Conservation (phyloP, 345 rosid genomes). For the Syzygium grande region DNA sequence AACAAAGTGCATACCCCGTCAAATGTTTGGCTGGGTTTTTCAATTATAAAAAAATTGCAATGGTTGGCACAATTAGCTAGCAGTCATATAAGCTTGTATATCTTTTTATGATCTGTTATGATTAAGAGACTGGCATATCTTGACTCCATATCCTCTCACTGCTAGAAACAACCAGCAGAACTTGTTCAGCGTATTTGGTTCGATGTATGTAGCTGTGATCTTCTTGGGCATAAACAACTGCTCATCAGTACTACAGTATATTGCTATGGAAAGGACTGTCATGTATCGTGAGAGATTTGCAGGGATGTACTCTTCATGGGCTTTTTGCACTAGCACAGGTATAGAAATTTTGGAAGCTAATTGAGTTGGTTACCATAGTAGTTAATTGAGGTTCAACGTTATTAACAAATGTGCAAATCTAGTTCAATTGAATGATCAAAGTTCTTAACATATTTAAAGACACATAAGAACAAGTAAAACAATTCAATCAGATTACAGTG, state of each 20-base stretch:
- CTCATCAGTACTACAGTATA: conserved; percentile 42
- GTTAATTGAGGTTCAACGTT: background rate
- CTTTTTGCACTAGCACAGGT: conserved; percentile 68
- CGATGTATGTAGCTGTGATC: conserved; percentile 30
- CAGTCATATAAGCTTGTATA: background rate
- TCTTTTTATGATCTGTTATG: background rate
- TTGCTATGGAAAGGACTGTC: conserved; percentile 50
- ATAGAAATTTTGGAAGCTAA: background rate
- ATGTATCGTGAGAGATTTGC: conserved; percentile 76
- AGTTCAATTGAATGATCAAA: background rate
- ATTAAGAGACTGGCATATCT: background rate
- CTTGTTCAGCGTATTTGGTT: conserved; percentile 49
- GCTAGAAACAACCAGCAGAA: conserved; percentile 57
- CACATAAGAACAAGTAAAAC: background rate
- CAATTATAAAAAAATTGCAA: background rate
- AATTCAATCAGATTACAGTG: background rate
- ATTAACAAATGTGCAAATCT: no score
- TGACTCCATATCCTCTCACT: background rate
- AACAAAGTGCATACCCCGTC: background rate
- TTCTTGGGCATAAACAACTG: conserved; percentile 69
- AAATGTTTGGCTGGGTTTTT: background rate
- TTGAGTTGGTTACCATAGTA: background rate
- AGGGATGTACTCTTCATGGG: conserved; percentile 75
- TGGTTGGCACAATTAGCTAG: background rate
- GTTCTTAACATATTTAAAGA: no score